These are phyloP conservation scores for Saitozyma podzolica DNA, from an alignment of 768 basidiomycete species.

Conservation along the genomic window DNA sequence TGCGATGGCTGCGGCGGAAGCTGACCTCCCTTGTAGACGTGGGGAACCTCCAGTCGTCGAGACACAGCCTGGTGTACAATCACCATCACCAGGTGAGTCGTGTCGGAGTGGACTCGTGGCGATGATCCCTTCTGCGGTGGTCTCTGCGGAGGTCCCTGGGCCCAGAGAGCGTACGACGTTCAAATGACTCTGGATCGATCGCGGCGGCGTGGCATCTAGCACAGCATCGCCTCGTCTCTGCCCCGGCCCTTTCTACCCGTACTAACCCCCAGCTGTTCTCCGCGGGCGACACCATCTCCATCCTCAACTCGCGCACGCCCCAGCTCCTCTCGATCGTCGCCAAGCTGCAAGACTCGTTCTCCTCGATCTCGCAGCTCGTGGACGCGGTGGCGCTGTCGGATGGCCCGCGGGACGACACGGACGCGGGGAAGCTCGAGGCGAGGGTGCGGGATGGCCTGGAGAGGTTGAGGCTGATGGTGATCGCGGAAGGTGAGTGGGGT, in stretches of 20 bases:
- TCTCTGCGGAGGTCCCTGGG: too few relatives aligned
- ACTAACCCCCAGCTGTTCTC: slow-evolving; percentile 35
- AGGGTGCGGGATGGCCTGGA: slow-evolving; percentile 5
- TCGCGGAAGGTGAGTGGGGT: slow-evolving; percentile 27
- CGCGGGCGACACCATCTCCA: slow-evolving; percentile 49
- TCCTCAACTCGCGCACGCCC: slow-evolving; percentile 47
- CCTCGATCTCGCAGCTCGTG: slow-evolving; percentile 44
- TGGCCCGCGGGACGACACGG: neutral
- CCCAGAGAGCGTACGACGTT: neutral
- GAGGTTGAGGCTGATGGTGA: slow-evolving; percentile 29
- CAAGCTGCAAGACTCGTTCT: slow-evolving; percentile 47
- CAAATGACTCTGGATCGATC: neutral
- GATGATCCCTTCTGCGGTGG: too few relatives aligned
- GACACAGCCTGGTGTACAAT: slow-evolving; percentile 50
- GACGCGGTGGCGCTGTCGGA: slow-evolving; percentile 37
- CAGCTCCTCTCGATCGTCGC: slow-evolving; percentile 47
- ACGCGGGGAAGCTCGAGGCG: neutral
- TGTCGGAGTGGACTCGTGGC: neutral
- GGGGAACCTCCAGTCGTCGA: slow-evolving; percentile 41
- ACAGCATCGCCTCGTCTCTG: neutral
- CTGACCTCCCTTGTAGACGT: slow-evolving; percentile 29
- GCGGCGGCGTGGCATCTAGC: neutral
- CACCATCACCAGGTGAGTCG: slow-evolving; percentile 50
- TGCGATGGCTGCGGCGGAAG: neutral
- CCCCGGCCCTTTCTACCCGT: neutral